Percentiles rank a stretch among this genome's conserved stretches.
phyloP scores from a whole-genome alignment of 306 rosid species.

The Quercus mongolica region DNA sequence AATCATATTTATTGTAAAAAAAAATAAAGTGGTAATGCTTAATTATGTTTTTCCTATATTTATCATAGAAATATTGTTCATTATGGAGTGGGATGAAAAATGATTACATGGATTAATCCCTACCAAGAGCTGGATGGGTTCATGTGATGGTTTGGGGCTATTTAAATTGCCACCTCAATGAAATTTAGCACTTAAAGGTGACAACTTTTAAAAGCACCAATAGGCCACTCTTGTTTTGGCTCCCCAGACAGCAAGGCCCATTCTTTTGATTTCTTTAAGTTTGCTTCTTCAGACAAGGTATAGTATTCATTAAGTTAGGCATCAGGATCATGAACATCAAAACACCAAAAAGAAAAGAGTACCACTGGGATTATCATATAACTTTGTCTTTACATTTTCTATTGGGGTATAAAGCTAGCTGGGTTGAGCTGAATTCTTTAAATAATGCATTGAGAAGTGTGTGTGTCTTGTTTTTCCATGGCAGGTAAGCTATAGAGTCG shows the following conservation, averaged over 20 bases:
- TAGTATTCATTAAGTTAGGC: conserved; percentile 85
- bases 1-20: conserved; percentile 23
- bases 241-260: conserved; percentile 73
- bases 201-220: conserved; percentile 45
- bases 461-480: conserved; percentile 31
- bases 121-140: conserved; percentile 30
- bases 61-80: conserved; percentile 30
- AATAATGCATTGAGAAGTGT: conserved; percentile 38
- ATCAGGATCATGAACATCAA: conserved; percentile 54
- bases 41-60: conserved; percentile 26
- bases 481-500: conserved; percentile 25
- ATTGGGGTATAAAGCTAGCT: conserved; percentile 41
- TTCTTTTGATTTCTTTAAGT: conserved; percentile 56
- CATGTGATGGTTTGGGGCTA: conserved; percentile 50
- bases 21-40: conserved; percentile 4
- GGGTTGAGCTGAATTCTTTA: conserved; percentile 24
- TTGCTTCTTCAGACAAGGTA: conserved; percentile 83
- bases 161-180: conserved; percentile 33
- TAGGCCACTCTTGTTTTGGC: conserved; percentile 41
- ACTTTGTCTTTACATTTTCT: conserved; percentile 69
- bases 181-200: conserved; percentile 37
- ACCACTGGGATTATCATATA: conserved; percentile 49
- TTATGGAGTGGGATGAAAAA: conserved; percentile 40
- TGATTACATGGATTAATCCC: conserved; percentile 37
- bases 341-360: conserved; percentile 39